A percentile compares a stretch with the other conserved stretches of the same genome.
These are phyloP conservation scores for Sporothrix protearum DNA, from an alignment of 2,329 filamentous ascomycete genomes.

Conservation along the genomic window DNA sequence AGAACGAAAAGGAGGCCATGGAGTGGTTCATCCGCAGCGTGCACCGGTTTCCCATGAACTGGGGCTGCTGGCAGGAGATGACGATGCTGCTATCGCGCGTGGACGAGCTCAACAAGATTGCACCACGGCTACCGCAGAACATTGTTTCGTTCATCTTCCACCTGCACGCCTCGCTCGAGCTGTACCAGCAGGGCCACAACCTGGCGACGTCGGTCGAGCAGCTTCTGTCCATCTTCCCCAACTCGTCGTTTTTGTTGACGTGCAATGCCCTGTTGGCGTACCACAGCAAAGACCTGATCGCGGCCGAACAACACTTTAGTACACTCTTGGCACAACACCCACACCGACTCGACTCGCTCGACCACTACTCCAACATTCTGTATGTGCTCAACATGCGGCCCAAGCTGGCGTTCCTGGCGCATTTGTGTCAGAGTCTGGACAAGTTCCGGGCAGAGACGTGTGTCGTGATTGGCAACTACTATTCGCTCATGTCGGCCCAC, in stretches of 20 bases:
- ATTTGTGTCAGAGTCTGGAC: constrained; percentile 85
- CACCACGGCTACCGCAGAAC: constrained; percentile 74
- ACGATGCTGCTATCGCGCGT: constrained; percentile 72
- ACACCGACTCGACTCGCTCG: constrained; percentile 78
- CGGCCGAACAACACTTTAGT: constrained; percentile 66
- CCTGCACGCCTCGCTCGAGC: constrained; percentile 82
- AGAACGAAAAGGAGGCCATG: constrained; percentile 81
- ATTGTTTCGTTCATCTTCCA: constrained; percentile 94
- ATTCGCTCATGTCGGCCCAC: constrained; percentile 87
- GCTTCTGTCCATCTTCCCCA: constrained; percentile 79
- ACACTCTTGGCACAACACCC: constrained; percentile 73
- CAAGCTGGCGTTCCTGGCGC: constrained; percentile 87
- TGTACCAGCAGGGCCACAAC: constrained; percentile 78
- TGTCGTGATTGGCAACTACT: constrained; percentile 96
- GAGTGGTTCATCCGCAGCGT: constrained; percentile 86
- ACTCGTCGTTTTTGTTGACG: constrained; percentile 83
- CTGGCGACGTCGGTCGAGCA: constrained; percentile 73
- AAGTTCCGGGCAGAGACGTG: constrained; percentile 97
- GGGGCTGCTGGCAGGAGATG: constrained; percentile 95
- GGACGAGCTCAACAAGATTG: constrained; percentile 76
- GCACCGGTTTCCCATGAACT: constrained; percentile 88
- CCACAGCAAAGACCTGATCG: constrained; percentile 77
- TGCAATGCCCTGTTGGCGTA: constrained; percentile 86
- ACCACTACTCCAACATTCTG: constrained; percentile 95
- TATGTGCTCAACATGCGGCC: constrained; percentile 87